These are phyloP conservation scores for Globisporangium echinulatum DNA, from an alignment of 352 stramenopile species.

Conservation along the genomic window DNA sequence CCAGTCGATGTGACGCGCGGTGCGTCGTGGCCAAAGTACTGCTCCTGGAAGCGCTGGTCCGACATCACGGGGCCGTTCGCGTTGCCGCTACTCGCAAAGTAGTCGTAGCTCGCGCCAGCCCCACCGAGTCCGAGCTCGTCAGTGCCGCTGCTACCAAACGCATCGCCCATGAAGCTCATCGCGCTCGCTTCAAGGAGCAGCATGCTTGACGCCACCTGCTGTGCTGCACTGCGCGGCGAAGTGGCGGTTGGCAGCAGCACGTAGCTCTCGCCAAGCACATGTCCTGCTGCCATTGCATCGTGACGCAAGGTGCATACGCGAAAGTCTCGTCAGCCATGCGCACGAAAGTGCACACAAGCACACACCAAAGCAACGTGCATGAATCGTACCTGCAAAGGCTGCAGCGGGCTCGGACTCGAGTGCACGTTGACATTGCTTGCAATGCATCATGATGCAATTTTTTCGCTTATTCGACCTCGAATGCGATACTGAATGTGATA, in stretches of 20 bases:
- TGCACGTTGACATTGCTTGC: constrained; percentile 24
- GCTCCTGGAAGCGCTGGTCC: constrained; percentile 11
- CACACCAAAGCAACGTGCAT: not conserved
- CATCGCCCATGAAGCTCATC: constrained; percentile 6
- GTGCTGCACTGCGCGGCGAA: constrained; percentile 28
- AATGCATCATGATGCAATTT: constrained; percentile 12
- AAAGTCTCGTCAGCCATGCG: not conserved
- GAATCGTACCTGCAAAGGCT: constrained; percentile 26
- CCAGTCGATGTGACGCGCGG: not conserved
- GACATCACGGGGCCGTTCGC: constrained; percentile 1
- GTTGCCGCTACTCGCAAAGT: constrained; percentile 12
- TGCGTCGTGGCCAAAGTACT: constrained; percentile 26
- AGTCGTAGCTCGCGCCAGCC: constrained; percentile 7
- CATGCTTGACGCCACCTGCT: constrained; percentile 26
- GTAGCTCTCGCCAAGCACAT: constrained; percentile 63
- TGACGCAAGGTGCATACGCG: not conserved
- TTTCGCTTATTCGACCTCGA: no score
- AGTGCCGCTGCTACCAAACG: constrained; percentile 6
- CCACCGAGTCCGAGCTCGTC: not conserved
- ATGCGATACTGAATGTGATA: no score
- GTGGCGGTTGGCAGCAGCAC: constrained; percentile 65
- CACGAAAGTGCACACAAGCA: not conserved
- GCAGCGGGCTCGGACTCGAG: constrained; percentile 20
- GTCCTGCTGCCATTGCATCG: not conserved
- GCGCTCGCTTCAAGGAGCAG: constrained; percentile 33